These are phyloP conservation scores for Naganishia antarctica DNA, from an alignment of 768 basidiomycete genomes.

Conservation along the genomic window DNA sequence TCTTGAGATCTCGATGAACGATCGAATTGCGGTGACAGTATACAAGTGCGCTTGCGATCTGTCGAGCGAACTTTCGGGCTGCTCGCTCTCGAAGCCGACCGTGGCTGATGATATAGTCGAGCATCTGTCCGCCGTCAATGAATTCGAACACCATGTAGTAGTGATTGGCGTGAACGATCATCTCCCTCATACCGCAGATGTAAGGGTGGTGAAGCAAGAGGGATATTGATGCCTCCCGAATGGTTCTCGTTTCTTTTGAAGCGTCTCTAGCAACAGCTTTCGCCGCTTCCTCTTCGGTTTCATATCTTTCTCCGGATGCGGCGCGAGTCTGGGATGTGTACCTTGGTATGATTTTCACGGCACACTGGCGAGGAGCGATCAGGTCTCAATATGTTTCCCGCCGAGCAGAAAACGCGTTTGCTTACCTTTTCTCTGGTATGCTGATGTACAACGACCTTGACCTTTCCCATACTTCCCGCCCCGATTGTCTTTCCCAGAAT, in stretches of 20 bases:
- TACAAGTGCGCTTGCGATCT: conserved; percentile 91
- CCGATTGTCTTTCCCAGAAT: conserved; percentile 93
- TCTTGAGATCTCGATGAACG: conserved; percentile 96
- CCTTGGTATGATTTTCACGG: conserved; percentile 97
- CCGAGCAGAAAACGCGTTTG: conserved; percentile 36
- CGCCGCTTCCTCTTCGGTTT: conserved; percentile 49
- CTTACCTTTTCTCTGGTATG: conserved; percentile 82
- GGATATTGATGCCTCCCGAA: conserved; percentile 90
- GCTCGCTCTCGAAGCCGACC: conserved; percentile 90
- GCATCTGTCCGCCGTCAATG: conserved; percentile 98
- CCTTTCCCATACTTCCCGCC: conserved; percentile 98
- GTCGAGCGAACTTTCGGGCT: conserved; percentile 93
- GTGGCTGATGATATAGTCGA: conserved; percentile 99
- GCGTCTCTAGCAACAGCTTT: conserved; percentile 82
- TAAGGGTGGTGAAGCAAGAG: conserved; percentile 97
- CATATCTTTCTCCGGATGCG: conserved; percentile 51
- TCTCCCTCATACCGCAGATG: conserved; percentile 98
- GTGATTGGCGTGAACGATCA: conserved; percentile 95
- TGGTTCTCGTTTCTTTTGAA: conserved; percentile 90
- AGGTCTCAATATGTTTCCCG: background rate
- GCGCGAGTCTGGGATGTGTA: conserved; percentile 55
- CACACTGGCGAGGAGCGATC: conserved; percentile 58
- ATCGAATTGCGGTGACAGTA: conserved; percentile 97
- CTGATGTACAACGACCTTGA: conserved; percentile 89
- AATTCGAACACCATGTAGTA: conserved; percentile 99